Percentiles rank a stretch among this genome's conserved stretches.
phyloP scores from a whole-genome alignment of 2,329 filamentous ascomycete genomes.

The Gnomoniopsis sp. region DNA sequence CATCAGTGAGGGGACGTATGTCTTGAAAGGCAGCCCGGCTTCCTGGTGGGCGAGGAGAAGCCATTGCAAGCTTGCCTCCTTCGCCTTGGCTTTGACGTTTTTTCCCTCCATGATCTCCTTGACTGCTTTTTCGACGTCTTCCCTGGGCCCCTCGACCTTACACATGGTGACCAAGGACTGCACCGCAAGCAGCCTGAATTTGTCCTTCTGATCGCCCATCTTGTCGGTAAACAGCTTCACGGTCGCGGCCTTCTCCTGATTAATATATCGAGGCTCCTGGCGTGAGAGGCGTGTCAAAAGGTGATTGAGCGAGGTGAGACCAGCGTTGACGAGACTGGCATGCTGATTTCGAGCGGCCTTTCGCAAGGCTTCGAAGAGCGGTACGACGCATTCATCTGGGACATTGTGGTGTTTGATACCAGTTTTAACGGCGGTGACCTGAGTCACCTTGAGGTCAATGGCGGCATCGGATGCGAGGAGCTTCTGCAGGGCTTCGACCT shows the following conservation, averaged over 20 bases:
- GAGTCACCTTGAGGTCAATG: slow-evolving; percentile 67
- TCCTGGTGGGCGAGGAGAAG: slow-evolving; percentile 81
- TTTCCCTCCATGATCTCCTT: slow-evolving; percentile 74
- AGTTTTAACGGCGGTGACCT: slow-evolving; percentile 74
- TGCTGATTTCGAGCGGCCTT: slow-evolving; percentile 73
- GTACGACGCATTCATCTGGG: slow-evolving; percentile 66
- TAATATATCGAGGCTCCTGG: slow-evolving; percentile 73
- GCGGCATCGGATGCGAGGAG: slow-evolving; percentile 60
- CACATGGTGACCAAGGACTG: slow-evolving; percentile 78
- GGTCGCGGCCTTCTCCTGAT: slow-evolving; percentile 67
- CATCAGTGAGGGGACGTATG: slow-evolving; percentile 79
- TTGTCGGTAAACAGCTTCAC: slow-evolving; percentile 77
- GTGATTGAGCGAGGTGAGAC: slow-evolving; percentile 84
- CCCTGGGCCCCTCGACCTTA: slow-evolving; percentile 51
- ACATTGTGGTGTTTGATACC: slow-evolving; percentile 92
- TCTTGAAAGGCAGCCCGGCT: slow-evolving; percentile 74
- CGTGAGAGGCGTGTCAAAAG: slow-evolving; percentile 81
- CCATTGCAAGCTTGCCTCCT: slow-evolving; percentile 84
- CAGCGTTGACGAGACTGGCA: slow-evolving; percentile 72
- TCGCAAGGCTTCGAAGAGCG: slow-evolving; percentile 79
- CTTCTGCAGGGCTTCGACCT: slow-evolving; percentile 51
- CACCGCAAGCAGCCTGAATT: slow-evolving; percentile 69
- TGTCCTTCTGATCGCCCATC: slow-evolving; percentile 85
- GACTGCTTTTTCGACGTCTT: slow-evolving; percentile 75
- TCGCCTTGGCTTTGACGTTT: slow-evolving; percentile 75